Percentiles rank a stretch among this genome's conserved stretches.
Evolutionary conservation across 345 rosid genomes (phyloP).

Genomic region (Gossypium ekmanianum): DNA sequence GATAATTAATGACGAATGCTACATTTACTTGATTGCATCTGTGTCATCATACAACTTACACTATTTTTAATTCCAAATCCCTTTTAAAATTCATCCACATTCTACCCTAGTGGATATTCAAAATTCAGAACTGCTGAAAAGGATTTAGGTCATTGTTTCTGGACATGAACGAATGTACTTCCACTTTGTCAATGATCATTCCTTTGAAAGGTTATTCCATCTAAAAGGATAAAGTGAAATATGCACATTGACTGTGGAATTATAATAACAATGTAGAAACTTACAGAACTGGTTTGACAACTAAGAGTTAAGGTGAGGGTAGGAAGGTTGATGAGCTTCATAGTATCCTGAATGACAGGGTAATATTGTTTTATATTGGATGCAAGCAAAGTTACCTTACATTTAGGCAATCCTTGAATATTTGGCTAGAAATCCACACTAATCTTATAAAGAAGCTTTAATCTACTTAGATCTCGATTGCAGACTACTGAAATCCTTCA

Average conservation of each 20-base stretch:
- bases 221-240: not conserved
- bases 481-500: not conserved
- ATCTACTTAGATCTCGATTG: not conserved
- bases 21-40: not conserved
- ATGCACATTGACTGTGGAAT: no score
- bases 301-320: not conserved
- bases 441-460: not conserved
- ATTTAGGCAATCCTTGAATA: not conserved
- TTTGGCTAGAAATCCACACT: not conserved
- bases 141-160: not conserved
- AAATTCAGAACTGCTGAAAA: not conserved
- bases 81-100: not conserved
- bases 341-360: not conserved
- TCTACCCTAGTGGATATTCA: not conserved
- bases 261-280: not conserved
- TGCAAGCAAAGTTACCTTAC: conserved; percentile 7
- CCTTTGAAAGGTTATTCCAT: not conserved
- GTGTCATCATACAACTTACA: not conserved
- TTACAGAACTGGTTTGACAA: conserved; percentile 3
- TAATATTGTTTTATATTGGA: not conserved
- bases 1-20: not conserved
- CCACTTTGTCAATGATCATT: not conserved
- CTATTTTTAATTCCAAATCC: not conserved
- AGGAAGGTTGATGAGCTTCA: not conserved
- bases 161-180: no score